phyloP scores from a whole-genome alignment of 495 filamentous ascomycete species.

The Podospora pseudocomata region DNA sequence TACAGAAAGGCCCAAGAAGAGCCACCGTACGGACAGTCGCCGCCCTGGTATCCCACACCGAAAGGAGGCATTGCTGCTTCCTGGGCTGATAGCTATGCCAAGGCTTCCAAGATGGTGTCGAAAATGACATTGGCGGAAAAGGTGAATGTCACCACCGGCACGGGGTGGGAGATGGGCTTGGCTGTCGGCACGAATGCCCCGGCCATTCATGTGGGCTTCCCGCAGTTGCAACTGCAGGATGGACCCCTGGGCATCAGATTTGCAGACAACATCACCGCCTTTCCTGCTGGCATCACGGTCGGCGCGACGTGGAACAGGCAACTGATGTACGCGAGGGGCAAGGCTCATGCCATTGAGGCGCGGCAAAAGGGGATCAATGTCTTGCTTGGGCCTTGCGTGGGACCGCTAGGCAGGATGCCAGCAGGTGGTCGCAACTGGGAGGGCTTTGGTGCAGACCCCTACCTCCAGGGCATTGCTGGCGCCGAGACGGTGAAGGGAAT shows the following conservation, averaged over 20 bases:
- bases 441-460: constrained; percentile 70
- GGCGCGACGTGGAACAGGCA: constrained; percentile 61
- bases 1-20: constrained; percentile 42
- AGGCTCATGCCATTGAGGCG: constrained; percentile 64
- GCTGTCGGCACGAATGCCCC: constrained; percentile 88
- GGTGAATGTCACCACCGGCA: constrained; percentile 91
- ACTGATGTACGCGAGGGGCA: constrained; percentile 65
- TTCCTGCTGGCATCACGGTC: constrained; percentile 63
- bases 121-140: constrained; percentile 88
- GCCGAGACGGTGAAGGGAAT: constrained; percentile 66
- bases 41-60: constrained; percentile 83
- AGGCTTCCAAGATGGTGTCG: constrained; percentile 72
- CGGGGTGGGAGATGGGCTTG: constrained; percentile 84
- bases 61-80: constrained; percentile 66
- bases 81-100: constrained; percentile 79
- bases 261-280: constrained; percentile 63
- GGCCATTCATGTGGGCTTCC: constrained; percentile 68
- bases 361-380: constrained; percentile 70
- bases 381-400: constrained; percentile 64
- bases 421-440: constrained; percentile 76
- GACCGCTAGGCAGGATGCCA: constrained; percentile 66
- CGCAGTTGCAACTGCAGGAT: constrained; percentile 84
- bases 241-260: constrained; percentile 66
- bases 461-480: constrained; percentile 64
- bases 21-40: constrained; percentile 53